Conservation (phyloP, 202 grass and related monocot species). For the Panicum virgatum region DNA sequence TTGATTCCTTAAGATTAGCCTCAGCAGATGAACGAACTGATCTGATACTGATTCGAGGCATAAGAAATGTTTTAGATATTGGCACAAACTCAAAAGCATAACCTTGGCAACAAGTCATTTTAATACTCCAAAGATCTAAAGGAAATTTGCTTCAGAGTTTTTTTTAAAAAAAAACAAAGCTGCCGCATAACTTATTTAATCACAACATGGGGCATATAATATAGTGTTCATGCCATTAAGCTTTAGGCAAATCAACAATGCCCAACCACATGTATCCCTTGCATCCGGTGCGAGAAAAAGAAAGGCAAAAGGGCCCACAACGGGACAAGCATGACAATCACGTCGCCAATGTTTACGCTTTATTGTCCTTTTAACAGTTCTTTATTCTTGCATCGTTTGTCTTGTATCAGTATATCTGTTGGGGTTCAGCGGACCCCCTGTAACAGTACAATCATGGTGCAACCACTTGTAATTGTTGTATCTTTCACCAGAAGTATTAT, state of each 20-base stretch:
- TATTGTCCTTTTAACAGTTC: constrained; percentile 42
- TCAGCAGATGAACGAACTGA: neutral
- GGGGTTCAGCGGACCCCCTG: constrained; percentile 27
- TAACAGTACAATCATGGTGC: constrained; percentile 46
- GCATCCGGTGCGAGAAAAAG: neutral
- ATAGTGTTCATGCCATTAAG: neutral
- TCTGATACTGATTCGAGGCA: neutral
- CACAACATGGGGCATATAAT: neutral
- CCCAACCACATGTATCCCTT: neutral
- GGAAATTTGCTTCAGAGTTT: neutral
- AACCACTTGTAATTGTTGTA: constrained; percentile 45
- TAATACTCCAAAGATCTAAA: neutral
- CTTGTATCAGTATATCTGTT: constrained; percentile 46
- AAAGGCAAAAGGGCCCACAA: neutral
- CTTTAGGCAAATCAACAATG: neutral
- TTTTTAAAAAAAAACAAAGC: neutral
- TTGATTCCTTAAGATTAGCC: neutral
- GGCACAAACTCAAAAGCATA: neutral
- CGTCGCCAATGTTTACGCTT: constrained; percentile 28
- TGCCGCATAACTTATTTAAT: neutral
- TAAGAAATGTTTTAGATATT: no score
- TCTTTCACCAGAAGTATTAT: constrained; percentile 59
- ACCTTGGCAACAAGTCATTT: neutral
- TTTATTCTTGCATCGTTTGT: constrained; percentile 48
- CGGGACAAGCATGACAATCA: neutral